A percentile compares a stretch with the other conserved stretches of the same genome.
Conservation (phyloP, 208 protist species). For the Trypanosoma platydactyli region DNA sequence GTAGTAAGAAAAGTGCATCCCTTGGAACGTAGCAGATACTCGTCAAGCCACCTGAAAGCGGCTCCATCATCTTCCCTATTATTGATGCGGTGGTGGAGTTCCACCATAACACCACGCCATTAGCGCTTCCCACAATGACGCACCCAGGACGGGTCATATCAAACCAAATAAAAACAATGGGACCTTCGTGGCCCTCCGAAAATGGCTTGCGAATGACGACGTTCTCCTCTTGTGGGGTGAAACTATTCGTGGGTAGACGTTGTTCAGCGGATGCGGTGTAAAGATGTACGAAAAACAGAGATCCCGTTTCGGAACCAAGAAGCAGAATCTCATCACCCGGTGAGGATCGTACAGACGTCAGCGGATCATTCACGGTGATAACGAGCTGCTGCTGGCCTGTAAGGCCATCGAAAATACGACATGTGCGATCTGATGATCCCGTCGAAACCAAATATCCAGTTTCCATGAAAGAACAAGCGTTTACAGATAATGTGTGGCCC, state of each 20-base stretch:
- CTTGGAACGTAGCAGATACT: slow-evolving; percentile 47
- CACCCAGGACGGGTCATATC: slow-evolving; percentile 20
- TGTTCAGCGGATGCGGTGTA: background rate
- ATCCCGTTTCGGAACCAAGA: slow-evolving; percentile 53
- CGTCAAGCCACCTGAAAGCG: slow-evolving; percentile 38
- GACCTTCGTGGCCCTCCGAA: slow-evolving; percentile 48
- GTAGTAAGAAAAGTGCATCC: background rate
- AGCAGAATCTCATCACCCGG: slow-evolving; percentile 47
- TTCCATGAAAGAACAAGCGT: slow-evolving; percentile 64
- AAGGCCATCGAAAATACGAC: slow-evolving; percentile 58
- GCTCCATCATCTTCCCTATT: slow-evolving; percentile 43
- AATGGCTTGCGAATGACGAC: slow-evolving; percentile 41
- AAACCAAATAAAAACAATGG: slow-evolving; percentile 59
- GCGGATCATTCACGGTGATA: slow-evolving; percentile 58
- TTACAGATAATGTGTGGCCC: slow-evolving; percentile 69
- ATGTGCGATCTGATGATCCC: slow-evolving; percentile 67
- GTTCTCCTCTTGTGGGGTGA: background rate
- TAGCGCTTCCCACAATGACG: slow-evolving; percentile 51
- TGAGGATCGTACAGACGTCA: slow-evolving; percentile 48
- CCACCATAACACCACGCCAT: slow-evolving; percentile 62
- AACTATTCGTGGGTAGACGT: slow-evolving; percentile 2
- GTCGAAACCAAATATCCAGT: slow-evolving; percentile 50
- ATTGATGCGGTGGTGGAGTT: slow-evolving; percentile 36
- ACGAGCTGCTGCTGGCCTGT: slow-evolving; percentile 50
- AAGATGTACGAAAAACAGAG: slow-evolving; percentile 48